Percentiles rank a stretch among this genome's conserved stretches.
These are phyloP conservation scores for Trichoderma breve DNA, from an alignment of 2,329 filamentous ascomycete species.

Conservation along the genomic window DNA sequence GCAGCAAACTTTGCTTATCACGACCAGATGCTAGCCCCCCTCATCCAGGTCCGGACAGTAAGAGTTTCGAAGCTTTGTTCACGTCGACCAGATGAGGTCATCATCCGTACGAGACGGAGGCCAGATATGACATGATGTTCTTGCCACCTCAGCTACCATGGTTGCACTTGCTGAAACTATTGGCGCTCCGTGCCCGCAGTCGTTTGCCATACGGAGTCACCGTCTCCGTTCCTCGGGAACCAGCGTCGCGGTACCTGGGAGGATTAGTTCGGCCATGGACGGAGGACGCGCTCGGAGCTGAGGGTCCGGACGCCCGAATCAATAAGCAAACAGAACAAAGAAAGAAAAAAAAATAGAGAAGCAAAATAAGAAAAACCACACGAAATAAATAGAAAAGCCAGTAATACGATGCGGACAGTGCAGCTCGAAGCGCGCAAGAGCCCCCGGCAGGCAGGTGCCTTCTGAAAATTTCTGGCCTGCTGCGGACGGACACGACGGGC, in stretches of 20 bases:
- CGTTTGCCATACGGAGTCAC: conserved; percentile 13
- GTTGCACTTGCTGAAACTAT: conserved; percentile 12
- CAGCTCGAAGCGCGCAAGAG: background rate
- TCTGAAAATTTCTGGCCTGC: conserved; percentile 10
- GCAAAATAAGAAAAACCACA: background rate
- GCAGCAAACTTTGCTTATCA: background rate
- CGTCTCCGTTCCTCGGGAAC: background rate
- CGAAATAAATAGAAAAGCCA: background rate
- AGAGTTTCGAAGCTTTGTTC: conserved; percentile 5
- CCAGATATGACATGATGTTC: conserved; percentile 8
- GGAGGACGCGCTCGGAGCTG: background rate
- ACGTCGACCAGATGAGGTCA: conserved; percentile 7
- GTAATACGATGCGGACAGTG: background rate
- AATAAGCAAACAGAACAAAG: background rate
- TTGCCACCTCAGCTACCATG: conserved; percentile 14
- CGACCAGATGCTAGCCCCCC: background rate
- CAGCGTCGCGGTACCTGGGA: background rate
- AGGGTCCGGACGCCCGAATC: background rate
- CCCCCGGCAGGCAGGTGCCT: background rate
- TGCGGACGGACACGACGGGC: conserved; percentile 13
- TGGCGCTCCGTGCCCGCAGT: conserved; percentile 9
- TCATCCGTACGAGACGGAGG: conserved; percentile 5
- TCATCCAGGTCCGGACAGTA: background rate
- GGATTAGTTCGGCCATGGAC: background rate
- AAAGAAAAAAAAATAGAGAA: background rate